These are phyloP conservation scores for Entrophospora sp. DNA, from an alignment of 192 early-diverging fungal species.

Conservation along the genomic window DNA sequence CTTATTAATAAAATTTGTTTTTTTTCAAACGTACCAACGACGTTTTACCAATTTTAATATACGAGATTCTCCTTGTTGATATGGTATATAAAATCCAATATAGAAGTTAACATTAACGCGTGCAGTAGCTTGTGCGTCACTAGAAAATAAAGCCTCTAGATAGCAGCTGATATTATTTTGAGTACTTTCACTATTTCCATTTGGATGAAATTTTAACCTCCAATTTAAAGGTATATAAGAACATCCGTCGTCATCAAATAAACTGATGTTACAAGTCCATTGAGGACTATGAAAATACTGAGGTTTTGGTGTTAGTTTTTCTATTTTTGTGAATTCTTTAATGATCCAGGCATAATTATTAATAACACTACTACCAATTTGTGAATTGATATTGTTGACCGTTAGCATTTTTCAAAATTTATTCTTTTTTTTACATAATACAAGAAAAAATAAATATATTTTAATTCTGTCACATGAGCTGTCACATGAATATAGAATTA, in stretches of 20 bases:
- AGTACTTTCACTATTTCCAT: background rate
- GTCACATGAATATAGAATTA: too few relatives aligned
- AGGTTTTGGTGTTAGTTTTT: slow-evolving; percentile 4
- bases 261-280: background rate
- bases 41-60: background rate
- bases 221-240: background rate
- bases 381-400: too few relatives aligned
- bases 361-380: slow-evolving; percentile 2
- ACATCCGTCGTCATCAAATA: background rate
- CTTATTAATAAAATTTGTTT: too few relatives aligned
- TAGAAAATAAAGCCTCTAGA: background rate
- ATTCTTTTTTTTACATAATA: too few relatives aligned
- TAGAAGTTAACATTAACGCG: slow-evolving; percentile 13
- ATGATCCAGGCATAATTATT: slow-evolving; percentile 9
- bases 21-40: too few relatives aligned
- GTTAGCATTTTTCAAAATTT: too few relatives aligned
- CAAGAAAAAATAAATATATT: too few relatives aligned
- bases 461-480: too few relatives aligned
- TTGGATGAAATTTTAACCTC: slow-evolving; percentile 1
- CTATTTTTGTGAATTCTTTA: background rate
- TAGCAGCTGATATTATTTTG: background rate
- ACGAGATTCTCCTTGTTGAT: slow-evolving; percentile 1
- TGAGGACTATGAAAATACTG: slow-evolving; percentile 10
- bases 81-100: slow-evolving; percentile 4
- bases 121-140: background rate